Evolutionary conservation across 495 filamentous ascomycete species (phyloP), one percentile per base, ranked within the genome.

Genomic region (Hyphodiscus hymeniophilus): DNA sequence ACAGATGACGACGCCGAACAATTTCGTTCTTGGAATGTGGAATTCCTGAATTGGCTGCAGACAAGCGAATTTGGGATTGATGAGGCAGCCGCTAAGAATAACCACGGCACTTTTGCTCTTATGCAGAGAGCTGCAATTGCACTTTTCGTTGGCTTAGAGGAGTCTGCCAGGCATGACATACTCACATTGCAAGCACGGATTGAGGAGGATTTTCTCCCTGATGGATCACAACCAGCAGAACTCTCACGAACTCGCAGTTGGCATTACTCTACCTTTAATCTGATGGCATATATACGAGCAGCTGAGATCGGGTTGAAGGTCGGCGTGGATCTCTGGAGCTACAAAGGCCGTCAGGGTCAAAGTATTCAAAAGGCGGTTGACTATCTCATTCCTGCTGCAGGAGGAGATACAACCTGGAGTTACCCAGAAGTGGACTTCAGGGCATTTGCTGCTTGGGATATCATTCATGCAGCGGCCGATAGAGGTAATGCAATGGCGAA

Each of bases 401-500:
- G 11, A n/a, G 10, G 26, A 28, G 26, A 28, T n/a, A 45, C 15
- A 18, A 18, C 35, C 11, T 55, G 52, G 52, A 11, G 22, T 15
- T 55, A 20, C 23, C 21, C 47, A n/a, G 47, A 55, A 18, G 13
- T 38, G 15, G 18, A 42, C 7, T 55, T 55, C 32, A 36, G 51
- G 31, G 32, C 32, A 16, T 55, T 28, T 24, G 52, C 52, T 15
- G 52, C 52, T 7, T 38, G 31, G 1, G 52, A 55, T 16, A 35
- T 55, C 23, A 45, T 55, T 10, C 39, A 44, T 23, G 52, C 52
- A 0, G 39, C 52, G 13, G 52, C 52, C 3, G 41, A 41, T 13
- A 40, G 47, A 16, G 52, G 52, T 3, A 48, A 63, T 38, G 4
- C 4, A 15, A 22, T 10, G 8, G 43, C 66, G 3, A 60, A 62